Evolutionary conservation across 257 asterid species (phyloP).

Genomic region (Nicotiana knightiana): DNA sequence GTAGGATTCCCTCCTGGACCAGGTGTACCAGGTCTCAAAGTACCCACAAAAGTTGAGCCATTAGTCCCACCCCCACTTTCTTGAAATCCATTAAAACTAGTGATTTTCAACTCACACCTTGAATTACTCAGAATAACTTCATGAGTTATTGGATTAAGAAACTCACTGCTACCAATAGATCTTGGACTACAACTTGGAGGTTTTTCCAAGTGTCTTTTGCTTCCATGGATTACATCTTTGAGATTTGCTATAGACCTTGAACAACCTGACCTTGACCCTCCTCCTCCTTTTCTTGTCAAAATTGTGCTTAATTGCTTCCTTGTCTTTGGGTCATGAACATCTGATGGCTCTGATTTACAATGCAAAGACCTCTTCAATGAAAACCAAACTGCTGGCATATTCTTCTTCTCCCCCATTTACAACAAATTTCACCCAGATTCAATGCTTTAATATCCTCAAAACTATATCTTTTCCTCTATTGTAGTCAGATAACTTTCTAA

Average conservation of each 20-base stretch:
- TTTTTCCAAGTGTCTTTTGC: slow-evolving; percentile 48
- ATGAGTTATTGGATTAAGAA: slow-evolving; percentile 55
- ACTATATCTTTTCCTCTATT: neutral
- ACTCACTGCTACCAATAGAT: slow-evolving; percentile 67
- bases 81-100: slow-evolving; percentile 38
- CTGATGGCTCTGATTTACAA: slow-evolving; percentile 61
- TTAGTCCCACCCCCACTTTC: slow-evolving; percentile 14
- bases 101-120: slow-evolving; percentile 49
- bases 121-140: slow-evolving; percentile 50
- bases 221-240: slow-evolving; percentile 66
- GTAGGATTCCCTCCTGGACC: slow-evolving; percentile 66
- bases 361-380: slow-evolving; percentile 50
- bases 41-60: slow-evolving; percentile 45
- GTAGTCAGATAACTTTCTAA: neutral
- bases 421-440: neutral
- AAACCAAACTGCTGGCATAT: slow-evolving; percentile 47
- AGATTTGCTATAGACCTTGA: slow-evolving; percentile 68
- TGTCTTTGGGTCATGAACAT: slow-evolving; percentile 49
- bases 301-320: slow-evolving; percentile 32
- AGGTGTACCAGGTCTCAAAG: slow-evolving; percentile 75
- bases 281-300: slow-evolving; percentile 29
- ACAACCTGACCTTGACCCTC: slow-evolving; percentile 51
- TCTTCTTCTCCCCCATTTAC: slow-evolving; percentile 39
- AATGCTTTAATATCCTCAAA: neutral
- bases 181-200: slow-evolving; percentile 68